Evolutionary conservation across 768 basidiomycete genomes (phyloP), one percentile per base, ranked within the genome.

Genomic region (Porpolomopsis calyptriformis): DNA sequence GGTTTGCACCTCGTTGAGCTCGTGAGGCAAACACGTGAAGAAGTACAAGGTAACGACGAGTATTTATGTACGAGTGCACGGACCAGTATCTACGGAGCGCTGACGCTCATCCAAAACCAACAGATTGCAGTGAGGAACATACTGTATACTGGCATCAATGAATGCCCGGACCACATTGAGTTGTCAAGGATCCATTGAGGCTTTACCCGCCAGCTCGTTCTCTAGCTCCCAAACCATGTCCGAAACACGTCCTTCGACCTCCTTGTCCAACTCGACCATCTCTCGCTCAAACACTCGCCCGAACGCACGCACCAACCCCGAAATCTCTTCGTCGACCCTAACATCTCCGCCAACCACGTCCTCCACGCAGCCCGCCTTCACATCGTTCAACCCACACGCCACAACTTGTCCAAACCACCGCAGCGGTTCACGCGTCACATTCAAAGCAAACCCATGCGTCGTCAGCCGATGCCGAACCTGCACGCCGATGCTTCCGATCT

Each of bases 401-500:
- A 94, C 78, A 42, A 98, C 74, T 47, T 76, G 68, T 55, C 85
- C 71, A 58, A 99, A 97, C 94, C 94, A 98, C 19, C 66, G 52
- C 20, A 80, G 59, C 3, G 91, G 90, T 52, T 96, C 84, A 23
- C 61, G 64, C 0, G 90, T 89, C 49, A 97, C 70, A 62, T 99
- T 99, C 59, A 97, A 66, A 1, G 92, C 78, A 64, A 99, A 96
- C 1, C 96, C 96, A 60, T 99, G 96, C 20, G 82, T 85, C 36
- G 96, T 94, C 46, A 99, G 74, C 36, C 94, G 77, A 58, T 97
- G 93, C 46, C 92, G 81, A 45, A 98, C 82, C 62, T 97, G 92
- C 43, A 99, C 90, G 36, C 96, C 96, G 43, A 99, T 94, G 57
- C 94, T 98, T 14, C 79, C 90, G 54, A 99, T 72, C 63, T 98